Evolutionary conservation across 371 early-diverging fungal genomes (phyloP), one percentile per base, ranked within the genome.

Genomic region (Mortierella sp.): DNA sequence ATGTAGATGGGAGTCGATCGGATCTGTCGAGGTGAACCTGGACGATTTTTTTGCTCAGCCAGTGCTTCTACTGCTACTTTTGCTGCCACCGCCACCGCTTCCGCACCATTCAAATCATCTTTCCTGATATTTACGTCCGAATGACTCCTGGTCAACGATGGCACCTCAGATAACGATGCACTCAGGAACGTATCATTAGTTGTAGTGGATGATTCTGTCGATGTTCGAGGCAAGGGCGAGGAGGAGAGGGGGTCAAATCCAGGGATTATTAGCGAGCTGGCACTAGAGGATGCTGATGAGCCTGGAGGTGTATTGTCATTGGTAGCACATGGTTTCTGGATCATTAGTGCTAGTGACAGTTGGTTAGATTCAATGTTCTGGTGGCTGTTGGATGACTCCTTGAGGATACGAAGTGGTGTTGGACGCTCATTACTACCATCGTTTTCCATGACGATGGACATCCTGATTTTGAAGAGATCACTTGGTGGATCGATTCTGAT

Each of bases 1-100:
- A 61, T 44, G 19, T 55, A 34, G 21, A 69, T 56, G 9, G 69
- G 69, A 1, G 57, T 51, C 21, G 69, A 56, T 12, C 50, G 52
- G 27, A 69, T 37, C 19, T 69, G 57, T 6, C 42, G 48, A 31
- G 55, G 48, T n/a, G 23, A 5, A 5, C 24, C 26, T 4, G 2
- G 14, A 34, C 39, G 24, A 34, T 24, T 24, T 24, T n/a, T 3
- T 34, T 34, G 19, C 26, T 48, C n/a, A 23, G n/a, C 37, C 4
- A 17, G 23, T 37, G 27, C 24, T 26, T 31, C 58, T 44, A 37
- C 46, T 11, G 34, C 32, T 39, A 17, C 41, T 51, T 8, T 32
- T 19, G 47, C 37, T 34, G 37, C 37, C 37, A 4, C 37, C 14
- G 37, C 14, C 14, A 14, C 37, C 14, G 37, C 7, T 47, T 11